phyloP scores from a whole-genome alignment of 2,329 filamentous ascomycete species.

The Ophiostoma montium region DNA sequence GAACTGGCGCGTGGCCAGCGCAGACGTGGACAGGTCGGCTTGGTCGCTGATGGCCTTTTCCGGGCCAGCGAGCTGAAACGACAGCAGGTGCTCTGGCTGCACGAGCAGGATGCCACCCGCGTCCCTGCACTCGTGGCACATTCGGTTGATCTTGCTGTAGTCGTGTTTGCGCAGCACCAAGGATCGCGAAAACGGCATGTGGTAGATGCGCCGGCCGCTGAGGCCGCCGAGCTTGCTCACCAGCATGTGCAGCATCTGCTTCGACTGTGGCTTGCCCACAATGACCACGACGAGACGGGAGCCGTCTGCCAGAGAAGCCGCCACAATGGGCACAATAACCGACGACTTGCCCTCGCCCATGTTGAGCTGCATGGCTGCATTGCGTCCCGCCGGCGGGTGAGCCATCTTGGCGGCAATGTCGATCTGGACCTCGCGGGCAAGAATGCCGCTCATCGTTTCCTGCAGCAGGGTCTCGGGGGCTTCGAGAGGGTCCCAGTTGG shows the following conservation, averaged over 20 bases:
- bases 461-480: conserved; percentile 48
- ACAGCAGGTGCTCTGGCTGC: conserved; percentile 50
- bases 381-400: conserved; percentile 18
- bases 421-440: conserved; percentile 46
- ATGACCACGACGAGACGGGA: conserved; percentile 40
- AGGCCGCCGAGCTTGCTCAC: conserved; percentile 40
- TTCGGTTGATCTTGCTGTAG: conserved; percentile 21
- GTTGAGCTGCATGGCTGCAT: conserved; percentile 49
- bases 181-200: conserved; percentile 44
- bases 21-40: conserved; percentile 16
- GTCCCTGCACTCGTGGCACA: conserved; percentile 32
- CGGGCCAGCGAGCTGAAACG: conserved; percentile 46
- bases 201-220: conserved; percentile 36
- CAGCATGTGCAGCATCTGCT: conserved; percentile 46
- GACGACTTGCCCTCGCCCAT: conserved; percentile 62
- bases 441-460: conserved; percentile 47
- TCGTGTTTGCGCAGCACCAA: conserved; percentile 21
- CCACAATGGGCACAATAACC: conserved; percentile 53
- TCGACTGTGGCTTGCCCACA: conserved; percentile 45
- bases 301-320: conserved; percentile 35
- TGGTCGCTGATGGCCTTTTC: conserved; percentile 28
- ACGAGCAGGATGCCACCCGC: conserved; percentile 41
- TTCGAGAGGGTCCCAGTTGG: conserved; percentile 36
- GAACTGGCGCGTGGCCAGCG: conserved; percentile 30
- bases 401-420: conserved; percentile 45